These are phyloP conservation scores for Apiosordaria backusii DNA, from an alignment of 495 filamentous ascomycete genomes.

Conservation along the genomic window DNA sequence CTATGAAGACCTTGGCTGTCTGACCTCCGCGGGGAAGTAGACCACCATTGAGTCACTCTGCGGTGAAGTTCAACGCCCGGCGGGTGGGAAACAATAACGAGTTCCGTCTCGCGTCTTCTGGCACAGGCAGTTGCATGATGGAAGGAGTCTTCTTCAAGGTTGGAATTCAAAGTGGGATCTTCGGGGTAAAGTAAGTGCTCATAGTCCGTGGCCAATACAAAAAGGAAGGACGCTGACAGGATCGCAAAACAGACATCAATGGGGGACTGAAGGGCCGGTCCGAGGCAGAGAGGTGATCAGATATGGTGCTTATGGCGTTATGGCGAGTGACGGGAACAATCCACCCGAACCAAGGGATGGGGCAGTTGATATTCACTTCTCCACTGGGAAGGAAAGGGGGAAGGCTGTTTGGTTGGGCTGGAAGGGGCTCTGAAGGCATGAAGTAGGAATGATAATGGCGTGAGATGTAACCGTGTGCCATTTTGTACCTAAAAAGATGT, in stretches of 20 bases:
- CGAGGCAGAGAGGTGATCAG: slow-evolving; percentile 5
- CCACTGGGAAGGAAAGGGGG: slow-evolving; percentile 9
- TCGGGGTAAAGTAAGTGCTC: slow-evolving; percentile 11
- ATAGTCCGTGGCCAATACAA: not conserved
- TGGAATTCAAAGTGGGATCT: not conserved
- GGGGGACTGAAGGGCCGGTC: slow-evolving; percentile 4
- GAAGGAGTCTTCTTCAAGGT: slow-evolving; percentile 7
- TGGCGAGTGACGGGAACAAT: slow-evolving; percentile 5
- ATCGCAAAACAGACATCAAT: not conserved
- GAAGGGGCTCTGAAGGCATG: not conserved
- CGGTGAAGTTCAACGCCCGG: slow-evolving; percentile 9
- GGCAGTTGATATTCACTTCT: slow-evolving; percentile 14
- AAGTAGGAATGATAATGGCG: too few species aligned
- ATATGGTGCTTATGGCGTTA: slow-evolving; percentile 16
- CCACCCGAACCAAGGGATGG: slow-evolving; percentile 8
- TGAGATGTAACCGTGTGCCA: too few species aligned
- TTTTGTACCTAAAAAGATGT: not conserved
- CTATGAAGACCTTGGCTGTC: slow-evolving; percentile 18
- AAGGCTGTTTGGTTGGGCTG: slow-evolving; percentile 19
- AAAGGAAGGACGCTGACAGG: not conserved
- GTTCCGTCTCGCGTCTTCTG: not conserved
- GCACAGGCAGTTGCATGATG: slow-evolving; percentile 6
- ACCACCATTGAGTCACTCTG: slow-evolving; percentile 16
- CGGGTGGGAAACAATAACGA: not conserved
- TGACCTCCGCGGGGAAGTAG: slow-evolving; percentile 16